Base-by-base conservation (phyloP, 768 basidiomycete genomes). In the Pleurotus djamor region DNA sequence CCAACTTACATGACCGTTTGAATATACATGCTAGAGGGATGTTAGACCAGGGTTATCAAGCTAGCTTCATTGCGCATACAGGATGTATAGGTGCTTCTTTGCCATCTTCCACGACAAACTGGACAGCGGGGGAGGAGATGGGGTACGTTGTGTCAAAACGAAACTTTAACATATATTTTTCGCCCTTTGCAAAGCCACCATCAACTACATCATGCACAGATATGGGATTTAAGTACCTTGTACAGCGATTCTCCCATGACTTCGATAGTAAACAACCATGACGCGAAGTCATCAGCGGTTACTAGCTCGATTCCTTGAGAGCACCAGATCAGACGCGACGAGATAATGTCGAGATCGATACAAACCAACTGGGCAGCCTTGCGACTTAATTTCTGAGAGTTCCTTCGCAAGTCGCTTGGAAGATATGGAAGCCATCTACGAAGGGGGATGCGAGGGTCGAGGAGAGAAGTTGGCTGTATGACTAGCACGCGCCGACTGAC, bases 161-260 rank as follows among this genome's bases (percentile, higher is more conserved):
- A 71, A 96, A 94, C 72, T 87, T 87, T 41, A 93, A 78, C 58
- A 83, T 87, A 71, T 91, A 88, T 55, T 79, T 80, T 74, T 94
- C 92, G 52, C 80, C 87, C 91, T 94, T 64, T 16, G 32, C 8
- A 1, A 32, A 36, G n/a, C 34, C 7, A 5, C 14, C 38, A 12
- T 33, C 33, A 36, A 28, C 21, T 28, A 28, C 21, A 28, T 28
- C 21, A 16, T 44, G 47, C 21, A 54, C 52, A 56, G 52, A 28
- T 17, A 57, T 14, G 34, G 59, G n/a, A 34, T 34, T 38, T 37
- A 60, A 73, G 57, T 65, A 88, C 93, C 77, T 84, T 69, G 75
- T 92, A 96, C 62, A 89, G 69, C 45, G 87, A 89, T 58, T 95
- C 89, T 21, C 94, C 94, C 77, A 93, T 82, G 55, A 94, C 88